A percentile compares a stretch with the other conserved stretches of the same genome.
These are phyloP conservation scores for Aegle marmelos DNA, from an alignment of 345 rosid species.

Conservation along the genomic window DNA sequence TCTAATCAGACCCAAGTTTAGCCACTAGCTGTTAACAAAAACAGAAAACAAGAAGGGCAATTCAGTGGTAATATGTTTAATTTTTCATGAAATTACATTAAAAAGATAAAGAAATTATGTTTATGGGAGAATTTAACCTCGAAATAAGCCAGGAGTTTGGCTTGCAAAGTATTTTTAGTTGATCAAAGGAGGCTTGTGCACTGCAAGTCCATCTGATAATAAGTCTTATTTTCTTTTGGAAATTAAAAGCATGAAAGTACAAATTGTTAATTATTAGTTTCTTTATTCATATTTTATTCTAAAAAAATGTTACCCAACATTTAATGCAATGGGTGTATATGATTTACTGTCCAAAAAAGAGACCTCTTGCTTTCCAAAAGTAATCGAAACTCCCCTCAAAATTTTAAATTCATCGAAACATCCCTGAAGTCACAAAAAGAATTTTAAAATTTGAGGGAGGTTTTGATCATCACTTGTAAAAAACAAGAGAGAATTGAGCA, in stretches of 20 bases:
- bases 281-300: background rate
- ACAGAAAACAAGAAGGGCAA: background rate
- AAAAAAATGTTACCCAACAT: too few relatives aligned
- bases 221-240: background rate
- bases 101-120: background rate
- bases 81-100: background rate
- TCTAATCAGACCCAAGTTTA: constrained; percentile 1
- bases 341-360: background rate
- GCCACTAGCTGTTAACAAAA: constrained; percentile 3
- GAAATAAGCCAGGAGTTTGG: constrained; percentile 25
- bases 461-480: too few relatives aligned
- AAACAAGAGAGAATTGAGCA: too few relatives aligned
- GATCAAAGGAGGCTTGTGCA: constrained; percentile 1
- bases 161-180: constrained; percentile 19
- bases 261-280: too few relatives aligned
- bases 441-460: too few relatives aligned
- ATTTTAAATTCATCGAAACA: too few relatives aligned
- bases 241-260: background rate
- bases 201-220: constrained; percentile 8
- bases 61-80: background rate
- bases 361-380: too few relatives aligned
- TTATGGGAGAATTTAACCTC: constrained; percentile 16
- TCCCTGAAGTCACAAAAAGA: too few relatives aligned
- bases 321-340: background rate
- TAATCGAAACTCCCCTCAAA: too few relatives aligned